phyloP scores from a whole-genome alignment of 148 eudicot species.

The Pharnaceum exiguum region DNA sequence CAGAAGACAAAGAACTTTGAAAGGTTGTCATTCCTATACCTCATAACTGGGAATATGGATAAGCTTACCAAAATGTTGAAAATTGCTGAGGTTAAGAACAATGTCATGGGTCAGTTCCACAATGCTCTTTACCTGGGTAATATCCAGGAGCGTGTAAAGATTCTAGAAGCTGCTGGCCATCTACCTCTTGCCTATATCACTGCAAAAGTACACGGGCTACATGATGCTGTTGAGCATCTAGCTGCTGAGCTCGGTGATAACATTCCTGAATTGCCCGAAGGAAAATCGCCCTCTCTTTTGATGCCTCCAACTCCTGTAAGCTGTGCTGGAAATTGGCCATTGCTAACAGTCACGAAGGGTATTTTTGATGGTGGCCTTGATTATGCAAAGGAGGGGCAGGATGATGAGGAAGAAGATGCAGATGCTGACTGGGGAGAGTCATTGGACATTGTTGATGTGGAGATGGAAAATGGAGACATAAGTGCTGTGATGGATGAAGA shows the following conservation, averaged over 20 bases:
- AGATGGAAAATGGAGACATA: constrained; percentile 46
- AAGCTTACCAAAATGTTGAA: constrained; percentile 51
- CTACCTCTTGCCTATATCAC: constrained; percentile 67
- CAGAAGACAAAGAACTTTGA: constrained; percentile 79
- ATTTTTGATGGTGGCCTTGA: constrained; percentile 64
- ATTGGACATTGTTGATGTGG: constrained; percentile 48
- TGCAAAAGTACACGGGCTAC: constrained; percentile 56
- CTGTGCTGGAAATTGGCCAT: constrained; percentile 68
- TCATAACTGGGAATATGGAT: constrained; percentile 66
- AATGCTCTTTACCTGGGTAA: constrained; percentile 71
- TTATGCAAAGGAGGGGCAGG: constrained; percentile 31
- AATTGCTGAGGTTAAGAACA: constrained; percentile 59
- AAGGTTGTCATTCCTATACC: constrained; percentile 69
- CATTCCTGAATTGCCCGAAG: constrained; percentile 48
- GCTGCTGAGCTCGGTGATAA: constrained; percentile 57
- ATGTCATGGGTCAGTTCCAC: constrained; percentile 77
- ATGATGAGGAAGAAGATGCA: constrained; percentile 49
- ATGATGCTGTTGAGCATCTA: constrained; percentile 45
- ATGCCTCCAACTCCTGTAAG: constrained; percentile 57
- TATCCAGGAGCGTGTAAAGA: constrained; percentile 65
- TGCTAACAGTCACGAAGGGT: constrained; percentile 57
- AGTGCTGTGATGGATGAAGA: constrained; percentile 36
- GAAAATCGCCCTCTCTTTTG: constrained; percentile 51
- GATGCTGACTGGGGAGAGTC: constrained; percentile 63
- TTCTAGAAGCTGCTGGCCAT: constrained; percentile 59